Conservation (phyloP, 2,329 filamentous ascomycete genomes). For the Cordyceps cicadae region DNA sequence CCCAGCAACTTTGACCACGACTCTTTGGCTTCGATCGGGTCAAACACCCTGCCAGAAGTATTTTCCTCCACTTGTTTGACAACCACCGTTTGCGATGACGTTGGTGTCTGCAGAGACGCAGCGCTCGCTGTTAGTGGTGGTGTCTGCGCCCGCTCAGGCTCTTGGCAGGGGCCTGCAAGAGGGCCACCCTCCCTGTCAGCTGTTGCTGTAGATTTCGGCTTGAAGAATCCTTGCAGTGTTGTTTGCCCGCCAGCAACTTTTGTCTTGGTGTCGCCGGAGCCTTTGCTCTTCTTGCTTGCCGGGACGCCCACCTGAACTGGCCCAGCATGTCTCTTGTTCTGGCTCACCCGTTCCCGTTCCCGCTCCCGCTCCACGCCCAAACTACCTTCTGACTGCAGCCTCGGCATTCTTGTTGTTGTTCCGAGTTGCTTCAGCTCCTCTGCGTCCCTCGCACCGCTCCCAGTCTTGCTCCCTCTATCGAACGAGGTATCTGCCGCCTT, state of each 20-base stretch:
- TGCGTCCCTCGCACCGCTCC: background rate
- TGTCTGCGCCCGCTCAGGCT: background rate
- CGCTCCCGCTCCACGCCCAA: too few species aligned
- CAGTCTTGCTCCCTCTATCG: background rate
- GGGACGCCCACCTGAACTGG: slow-evolving; percentile 16
- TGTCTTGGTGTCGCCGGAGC: slow-evolving; percentile 19
- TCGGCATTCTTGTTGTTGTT: background rate
- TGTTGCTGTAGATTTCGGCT: slow-evolving; percentile 37
- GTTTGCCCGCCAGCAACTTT: slow-evolving; percentile 31
- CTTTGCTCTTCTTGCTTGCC: slow-evolving; percentile 31
- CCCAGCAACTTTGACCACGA: slow-evolving; percentile 80
- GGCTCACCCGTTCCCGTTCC: background rate
- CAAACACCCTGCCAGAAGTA: slow-evolving; percentile 39
- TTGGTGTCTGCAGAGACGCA: background rate
- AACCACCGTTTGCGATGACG: background rate
- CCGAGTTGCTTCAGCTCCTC: background rate
- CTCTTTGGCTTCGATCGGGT: slow-evolving; percentile 66
- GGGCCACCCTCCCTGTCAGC: background rate
- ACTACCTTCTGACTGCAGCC: background rate
- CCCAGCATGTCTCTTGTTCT: slow-evolving; percentile 19
- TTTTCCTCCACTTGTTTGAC: background rate
- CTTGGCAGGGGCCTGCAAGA: background rate
- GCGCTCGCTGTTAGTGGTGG: background rate
- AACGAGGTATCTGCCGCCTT: slow-evolving; percentile 35
- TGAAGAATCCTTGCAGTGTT: slow-evolving; percentile 74